Evolutionary conservation across 257 asterid genomes (phyloP).

Genomic region (Linaria vulgaris): DNA sequence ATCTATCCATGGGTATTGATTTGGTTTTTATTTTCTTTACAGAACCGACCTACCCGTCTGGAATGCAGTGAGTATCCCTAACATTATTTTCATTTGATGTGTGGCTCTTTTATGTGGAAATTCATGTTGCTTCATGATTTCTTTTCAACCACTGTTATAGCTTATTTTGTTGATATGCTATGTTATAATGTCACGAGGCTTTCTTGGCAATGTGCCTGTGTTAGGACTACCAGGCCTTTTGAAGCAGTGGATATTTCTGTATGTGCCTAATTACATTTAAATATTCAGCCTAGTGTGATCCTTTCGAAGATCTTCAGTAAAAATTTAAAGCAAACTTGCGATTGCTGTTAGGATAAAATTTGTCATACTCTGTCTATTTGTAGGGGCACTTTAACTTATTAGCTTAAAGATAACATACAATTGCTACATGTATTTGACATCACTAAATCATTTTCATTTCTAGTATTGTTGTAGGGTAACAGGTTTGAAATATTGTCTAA

Average conservation of each 20-base stretch:
- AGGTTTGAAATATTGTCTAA: constrained; percentile 10
- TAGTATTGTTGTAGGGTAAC: constrained; percentile 8
- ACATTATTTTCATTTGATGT: constrained; percentile 24
- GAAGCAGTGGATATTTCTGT: constrained; percentile 11
- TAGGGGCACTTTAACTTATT: constrained; percentile 13
- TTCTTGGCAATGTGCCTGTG: constrained; percentile 12
- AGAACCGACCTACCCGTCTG: constrained; percentile 86
- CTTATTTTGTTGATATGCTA: neutral
- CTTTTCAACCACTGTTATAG: constrained; percentile 5
- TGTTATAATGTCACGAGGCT: neutral
- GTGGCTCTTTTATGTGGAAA: constrained; percentile 14
- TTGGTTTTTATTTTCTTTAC: constrained; percentile 34
- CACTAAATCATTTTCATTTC: neutral
- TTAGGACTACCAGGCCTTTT: constrained; percentile 1
- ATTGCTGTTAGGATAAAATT: neutral
- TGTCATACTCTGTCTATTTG: constrained; percentile 4
- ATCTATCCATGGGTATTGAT: constrained; percentile 27
- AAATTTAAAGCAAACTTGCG: neutral
- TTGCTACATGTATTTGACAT: neutral
- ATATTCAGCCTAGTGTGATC: neutral
- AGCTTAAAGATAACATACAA: neutral
- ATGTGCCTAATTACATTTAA: neutral
- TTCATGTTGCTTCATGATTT: constrained; percentile 14
- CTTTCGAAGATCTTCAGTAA: neutral
- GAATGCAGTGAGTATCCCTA: constrained; percentile 80